Base-by-base conservation (phyloP, 1,284 basidiomycete species). In the Bjerkandera adusta region DNA sequence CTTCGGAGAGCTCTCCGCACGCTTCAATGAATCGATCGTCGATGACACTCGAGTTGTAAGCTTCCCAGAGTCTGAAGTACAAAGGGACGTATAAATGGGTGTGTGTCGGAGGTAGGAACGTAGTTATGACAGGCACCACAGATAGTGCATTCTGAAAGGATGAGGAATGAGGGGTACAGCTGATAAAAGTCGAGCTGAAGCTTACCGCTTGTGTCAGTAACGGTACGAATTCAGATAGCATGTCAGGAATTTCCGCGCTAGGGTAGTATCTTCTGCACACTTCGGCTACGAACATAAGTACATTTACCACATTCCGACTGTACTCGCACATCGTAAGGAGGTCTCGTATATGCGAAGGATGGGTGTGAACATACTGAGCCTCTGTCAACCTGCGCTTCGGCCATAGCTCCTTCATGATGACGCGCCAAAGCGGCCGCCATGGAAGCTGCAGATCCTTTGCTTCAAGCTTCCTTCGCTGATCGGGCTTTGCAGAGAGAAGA, bases 1-100 rank as follows among this genome's bases (percentile, higher is more conserved):
- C 83, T 59, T 90, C 83, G 0, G 89, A 75, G 11, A 96, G 69
- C 27, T 84, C 74, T 30, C 87, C 89, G 46, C 85, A 81, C 4
- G 94, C 66, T 56, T 94, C 88, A n/a, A 95, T 73, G 58, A 94
- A 73, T 55, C 91, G 81, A 53, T 94, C 92, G 56, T 96, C 92
- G 48, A 92, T 71, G 15, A 85, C 72, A 32, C 77, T 77, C 1
- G 89, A 90, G 58, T 91, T 90, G 64, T 92, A 90, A 3, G 85
- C 83, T 60, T 91, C 85, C 90, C 92, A 94, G 0, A 94, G 69
- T 49, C 79, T 84, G 69, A 94, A 92, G 10, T 92, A 59, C 0
- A 79, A 61, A 22, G 87, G 84, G 38, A 92, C 67, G 63, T 92
- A 93, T 16, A 81, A 68, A 47, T 86, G 76, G 8, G 75, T 76